These are phyloP conservation scores for Wakefieldia striispora DNA, from an alignment of 768 basidiomycete genomes.

Conservation along the genomic window DNA sequence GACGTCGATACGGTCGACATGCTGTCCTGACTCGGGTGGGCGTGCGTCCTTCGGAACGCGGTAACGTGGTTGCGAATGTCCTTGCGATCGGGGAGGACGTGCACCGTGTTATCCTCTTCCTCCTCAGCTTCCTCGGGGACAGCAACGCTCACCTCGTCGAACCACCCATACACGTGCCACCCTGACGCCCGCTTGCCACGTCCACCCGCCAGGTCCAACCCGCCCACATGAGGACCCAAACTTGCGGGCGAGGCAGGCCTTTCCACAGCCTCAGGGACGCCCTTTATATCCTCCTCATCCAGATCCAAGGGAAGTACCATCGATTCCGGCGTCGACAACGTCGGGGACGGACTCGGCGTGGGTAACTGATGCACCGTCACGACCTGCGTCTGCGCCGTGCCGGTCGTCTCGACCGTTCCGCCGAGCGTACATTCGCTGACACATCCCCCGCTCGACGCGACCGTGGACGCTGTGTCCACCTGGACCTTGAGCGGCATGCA, in stretches of 20 bases:
- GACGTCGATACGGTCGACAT: constrained; percentile 21
- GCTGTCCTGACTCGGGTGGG: constrained; percentile 28
- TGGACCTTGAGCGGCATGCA: constrained; percentile 31
- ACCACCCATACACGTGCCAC: constrained; percentile 33
- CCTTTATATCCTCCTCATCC: not conserved
- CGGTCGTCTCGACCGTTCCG: constrained; percentile 1
- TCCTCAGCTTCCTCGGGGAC: not conserved
- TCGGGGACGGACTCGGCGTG: constrained; percentile 30
- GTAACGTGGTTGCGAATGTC: constrained; percentile 10
- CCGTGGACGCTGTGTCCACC: not conserved
- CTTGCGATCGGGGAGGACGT: not conserved
- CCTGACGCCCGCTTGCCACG: constrained; percentile 33
- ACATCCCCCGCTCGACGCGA: constrained; percentile 1
- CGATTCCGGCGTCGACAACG: constrained; percentile 4
- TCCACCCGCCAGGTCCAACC: constrained; percentile 30
- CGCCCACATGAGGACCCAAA: constrained; percentile 27
- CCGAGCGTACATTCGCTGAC: constrained; percentile 4
- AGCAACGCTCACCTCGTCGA: constrained; percentile 15
- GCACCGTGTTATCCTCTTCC: not conserved
- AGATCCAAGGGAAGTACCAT: constrained; percentile 3
- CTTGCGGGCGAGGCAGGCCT: constrained; percentile 21
- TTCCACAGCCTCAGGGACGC: not conserved
- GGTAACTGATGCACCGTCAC: constrained; percentile 18
- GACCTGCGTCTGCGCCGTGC: not conserved
- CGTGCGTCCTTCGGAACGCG: constrained; percentile 9